Percentiles rank a stretch among this genome's conserved stretches.
phyloP scores from a whole-genome alignment of 2,329 filamentous ascomycete genomes.

The Thyridium curvatum region DNA sequence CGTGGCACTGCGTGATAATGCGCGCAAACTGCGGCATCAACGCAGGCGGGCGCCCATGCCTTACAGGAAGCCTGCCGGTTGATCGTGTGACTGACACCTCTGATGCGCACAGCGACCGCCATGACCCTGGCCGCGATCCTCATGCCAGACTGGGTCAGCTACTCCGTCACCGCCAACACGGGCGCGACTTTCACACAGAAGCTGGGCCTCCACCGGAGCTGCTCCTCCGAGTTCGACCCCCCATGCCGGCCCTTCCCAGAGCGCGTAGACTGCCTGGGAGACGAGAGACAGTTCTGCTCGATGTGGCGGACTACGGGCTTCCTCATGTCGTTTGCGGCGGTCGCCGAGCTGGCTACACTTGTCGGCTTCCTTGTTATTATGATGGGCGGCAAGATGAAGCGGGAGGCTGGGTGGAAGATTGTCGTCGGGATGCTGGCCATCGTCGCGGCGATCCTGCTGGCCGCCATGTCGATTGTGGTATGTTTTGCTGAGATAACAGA shows the following conservation, averaged over 20 bases:
- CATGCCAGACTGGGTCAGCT: conserved; percentile 67
- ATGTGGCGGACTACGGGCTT: conserved; percentile 90
- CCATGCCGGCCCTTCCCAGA: conserved; percentile 62
- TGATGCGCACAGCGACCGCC: conserved; percentile 48
- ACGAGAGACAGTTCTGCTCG: conserved; percentile 74
- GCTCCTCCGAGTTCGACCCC: conserved; percentile 61
- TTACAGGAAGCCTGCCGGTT: neutral
- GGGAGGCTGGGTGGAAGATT: conserved; percentile 78
- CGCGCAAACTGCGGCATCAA: neutral
- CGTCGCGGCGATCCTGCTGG: conserved; percentile 64
- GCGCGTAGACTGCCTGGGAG: conserved; percentile 56
- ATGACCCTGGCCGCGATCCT: conserved; percentile 66
- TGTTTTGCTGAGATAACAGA: conserved; percentile 24
- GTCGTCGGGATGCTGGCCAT: conserved; percentile 59
- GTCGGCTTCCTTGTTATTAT: conserved; percentile 75
- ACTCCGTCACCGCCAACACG: conserved; percentile 43
- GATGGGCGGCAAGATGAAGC: conserved; percentile 69
- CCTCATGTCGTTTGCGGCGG: conserved; percentile 74
- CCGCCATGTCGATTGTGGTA: conserved; percentile 79
- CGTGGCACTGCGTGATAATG: neutral
- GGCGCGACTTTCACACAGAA: conserved; percentile 46
- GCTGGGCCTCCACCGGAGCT: conserved; percentile 77
- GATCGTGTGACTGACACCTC: conserved; percentile 19
- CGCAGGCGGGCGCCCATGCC: too few relatives aligned
- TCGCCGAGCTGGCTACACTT: conserved; percentile 76